Evolutionary conservation across 2,329 filamentous ascomycete genomes (phyloP), one percentile per base, ranked within the genome.

Genomic region (Dactylellina sp.): DNA sequence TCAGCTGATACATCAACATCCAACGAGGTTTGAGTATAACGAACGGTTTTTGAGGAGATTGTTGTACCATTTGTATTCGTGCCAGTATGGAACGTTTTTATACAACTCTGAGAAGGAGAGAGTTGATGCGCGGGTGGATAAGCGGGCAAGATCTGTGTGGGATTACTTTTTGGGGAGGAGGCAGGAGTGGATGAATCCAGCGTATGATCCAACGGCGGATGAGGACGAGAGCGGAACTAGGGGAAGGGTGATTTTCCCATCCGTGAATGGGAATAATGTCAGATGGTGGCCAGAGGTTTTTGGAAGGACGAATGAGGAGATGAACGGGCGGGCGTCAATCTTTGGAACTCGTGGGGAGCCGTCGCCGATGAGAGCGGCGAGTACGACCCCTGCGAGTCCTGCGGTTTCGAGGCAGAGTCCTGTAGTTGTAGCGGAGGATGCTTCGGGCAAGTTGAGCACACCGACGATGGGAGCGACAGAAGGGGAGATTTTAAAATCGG

Each of bases 1-100:
- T 80, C 95, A 99, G 80, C 85, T 99, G 25, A 83, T 96, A 22
- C 86, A 91, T 74, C 95, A 98, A 80, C 85, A 94, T 78, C 93
- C 93, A 0, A 91, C 88, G 5, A 89, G 93, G 0, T 99, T 99
- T 79, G 94, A 99, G 80, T 99, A 93, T 82, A 98, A 96, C 77
- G 95, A 98, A 80, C 89, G 94, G 2, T 98, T 99, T 81, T 83
- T 99, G 5, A 87, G 92, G 24, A 88, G 95, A 18, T 84, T 99
- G 1, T 84, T 98, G 1, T 99, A 98, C 80, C 95, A 99, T 80
- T 86, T 96, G 0, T 94, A 98, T 80, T 94, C 94, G 0, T 97
- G 93, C 77, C 95, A 99, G 80, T 99, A 97, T 76, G 95, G 95
- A 49, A 97, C 94, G 0, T 99, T 99, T 80, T 85, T 99, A 3